Evolutionary conservation across 2,329 filamentous ascomycete genomes (phyloP).

Genomic region (Hypocrella siamensis): DNA sequence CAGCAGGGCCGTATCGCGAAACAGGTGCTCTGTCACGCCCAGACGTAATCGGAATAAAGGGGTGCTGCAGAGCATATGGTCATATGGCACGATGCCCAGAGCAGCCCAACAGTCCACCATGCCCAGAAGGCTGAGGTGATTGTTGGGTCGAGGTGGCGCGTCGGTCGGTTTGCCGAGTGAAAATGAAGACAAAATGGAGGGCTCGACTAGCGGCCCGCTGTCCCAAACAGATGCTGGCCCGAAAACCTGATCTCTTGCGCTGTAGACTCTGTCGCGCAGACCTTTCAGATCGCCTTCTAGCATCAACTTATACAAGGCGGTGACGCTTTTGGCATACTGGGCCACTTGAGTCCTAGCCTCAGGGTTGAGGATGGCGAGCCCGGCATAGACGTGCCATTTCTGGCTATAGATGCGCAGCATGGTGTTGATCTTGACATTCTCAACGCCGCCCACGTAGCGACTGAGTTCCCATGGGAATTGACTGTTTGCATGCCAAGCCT

Average conservation of each 20-base stretch:
- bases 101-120: conserved; percentile 99
- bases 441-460: conserved; percentile 93
- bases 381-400: conserved; percentile 99
- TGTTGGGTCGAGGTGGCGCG: conserved; percentile 55
- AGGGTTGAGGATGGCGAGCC: conserved; percentile 90
- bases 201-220: conserved; percentile 56
- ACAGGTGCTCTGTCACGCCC: conserved; percentile 92
- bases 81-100: conserved; percentile 85
- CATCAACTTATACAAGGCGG: conserved; percentile 94
- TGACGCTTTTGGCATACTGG: conserved; percentile 85
- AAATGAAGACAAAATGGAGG: conserved; percentile 78
- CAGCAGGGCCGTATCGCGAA: conserved; percentile 65
- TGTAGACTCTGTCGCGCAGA: conserved; percentile 53
- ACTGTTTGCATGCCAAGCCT: conserved; percentile 86
- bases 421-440: conserved; percentile 98
- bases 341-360: conserved; percentile 82
- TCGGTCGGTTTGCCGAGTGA: conserved; percentile 59
- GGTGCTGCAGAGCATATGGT: conserved; percentile 99
- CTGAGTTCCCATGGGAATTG: conserved; percentile 95
- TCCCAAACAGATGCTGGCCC: conserved; percentile 49
- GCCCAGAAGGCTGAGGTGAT: conserved; percentile 80
- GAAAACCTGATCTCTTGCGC: conserved; percentile 54
- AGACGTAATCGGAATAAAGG: conserved; percentile 94
- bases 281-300: conserved; percentile 67
- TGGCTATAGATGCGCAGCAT: conserved; percentile 94